Evolutionary conservation across 768 basidiomycete species (phyloP), one percentile per base, ranked within the genome.

Genomic region (Russula sp.): DNA sequence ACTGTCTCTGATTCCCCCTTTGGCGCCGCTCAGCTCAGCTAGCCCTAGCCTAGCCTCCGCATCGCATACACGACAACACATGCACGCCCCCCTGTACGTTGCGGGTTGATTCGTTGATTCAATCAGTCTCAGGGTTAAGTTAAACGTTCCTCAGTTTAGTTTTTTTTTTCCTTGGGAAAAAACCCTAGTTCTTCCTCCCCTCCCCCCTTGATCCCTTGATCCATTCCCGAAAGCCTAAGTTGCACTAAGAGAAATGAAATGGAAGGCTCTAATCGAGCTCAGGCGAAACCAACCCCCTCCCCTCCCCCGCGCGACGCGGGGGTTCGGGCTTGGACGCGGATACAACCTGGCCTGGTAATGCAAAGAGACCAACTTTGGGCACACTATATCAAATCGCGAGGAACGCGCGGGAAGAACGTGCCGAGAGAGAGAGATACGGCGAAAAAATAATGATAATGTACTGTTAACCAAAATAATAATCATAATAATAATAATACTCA

Each of bases 271-370:
- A 50, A 50, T 58, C 50, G 58, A 51, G 49, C 49, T 51, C 48
- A 18, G 46, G 42, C 41, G 49, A 36, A 29, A 29, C 3, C 3
- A 29, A 29, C 25, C 25, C 25, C 41, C 6, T 3, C 50, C 6
- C 41, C 20, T 38, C 16, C 11, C n/a, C 22, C 18, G 36, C 43
- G 29, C 46, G 43, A 34, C 55, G 55, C 43, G 55, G 55, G 32
- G 55, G 34, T 56, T 50, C 58, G 41, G 47, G 38, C 39, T 58
- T 47, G 47, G 58, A 50, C 43, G 41, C 56, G 36, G 57, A 29
- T 57, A 38, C 25, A 10, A 35, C 16, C 22, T 25, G 10, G 45
- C 16, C 22, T 25, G 10, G 46, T 46, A 22, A 47, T 57, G 18
- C 18, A 48, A 48, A 22, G 20, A 25, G 9, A 47, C 46, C 46